Base-by-base conservation (phyloP, 2,329 filamentous ascomycete species). In the Trichophyton verrucosum region DNA sequence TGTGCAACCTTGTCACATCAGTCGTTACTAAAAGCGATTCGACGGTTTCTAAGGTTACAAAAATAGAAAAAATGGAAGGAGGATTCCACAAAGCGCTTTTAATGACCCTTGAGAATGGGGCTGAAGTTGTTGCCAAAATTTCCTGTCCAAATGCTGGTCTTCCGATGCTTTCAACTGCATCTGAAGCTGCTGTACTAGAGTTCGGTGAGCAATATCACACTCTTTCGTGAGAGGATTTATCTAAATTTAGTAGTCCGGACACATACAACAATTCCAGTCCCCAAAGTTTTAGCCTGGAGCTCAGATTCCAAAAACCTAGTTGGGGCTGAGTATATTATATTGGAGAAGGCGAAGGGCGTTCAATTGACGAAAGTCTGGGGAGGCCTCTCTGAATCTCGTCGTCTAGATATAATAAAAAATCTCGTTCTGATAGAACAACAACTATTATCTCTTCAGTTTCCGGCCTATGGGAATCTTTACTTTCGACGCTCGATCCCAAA, bases 81-180 rank as follows among this genome's bases (percentile, higher is more conserved):
- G 66, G 66, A 1, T 72, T 71, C 59, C 70, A 66, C 62, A 73
- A 71, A 60, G 71, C 67, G 55, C 63, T 73, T 9, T 40, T 70
- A 2, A 65, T 73, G 62, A 68, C 20, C 53, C 70, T 63, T 46
- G 62, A 61, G 15, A 64, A 73, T 60, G 68, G 68, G 27, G 64
- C 27, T 1, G 68, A 72, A 56, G 61, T 72, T 0, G 65, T 74
- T 57, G 71, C 69, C 1, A 72, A 72, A 24, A 66, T 73, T 36
- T 70, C 70, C 0, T 72, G 65, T 61, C 68, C 53, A 1, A 69
- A 67, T 64, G 66, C 69, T 51, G 70, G 71, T 6, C 68, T 67
- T 17, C n/a, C 66, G 2, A 60, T 27, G 1, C 65, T 66, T n/a
- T 68, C 64, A n/a, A 72, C 70, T n/a, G 70, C 68, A 3, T 66